Percentiles rank a stretch among this genome's conserved stretches.
These are phyloP conservation scores for Diplocarpon rosae DNA, from an alignment of 2,329 filamentous ascomycete species.

Conservation along the genomic window DNA sequence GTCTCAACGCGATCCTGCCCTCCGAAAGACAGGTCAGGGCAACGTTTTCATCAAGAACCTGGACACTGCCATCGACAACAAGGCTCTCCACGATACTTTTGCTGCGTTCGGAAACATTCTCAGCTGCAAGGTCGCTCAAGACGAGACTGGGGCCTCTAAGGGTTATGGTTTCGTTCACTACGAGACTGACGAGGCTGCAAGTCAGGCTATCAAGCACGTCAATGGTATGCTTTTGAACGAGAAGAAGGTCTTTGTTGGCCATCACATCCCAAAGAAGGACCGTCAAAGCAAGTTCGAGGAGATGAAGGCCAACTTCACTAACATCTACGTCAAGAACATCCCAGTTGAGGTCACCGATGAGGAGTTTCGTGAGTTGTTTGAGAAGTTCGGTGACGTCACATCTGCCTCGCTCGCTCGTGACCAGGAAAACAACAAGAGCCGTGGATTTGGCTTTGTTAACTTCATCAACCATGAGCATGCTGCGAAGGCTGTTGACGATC, in stretches of 20 bases:
- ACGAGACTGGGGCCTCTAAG: constrained; percentile 94
- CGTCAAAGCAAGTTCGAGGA: constrained; percentile 99
- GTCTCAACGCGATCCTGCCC: constrained; percentile 97
- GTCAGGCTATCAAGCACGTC: constrained; percentile 97
- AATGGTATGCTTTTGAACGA: constrained; percentile 99
- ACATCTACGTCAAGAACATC: constrained; percentile 99
- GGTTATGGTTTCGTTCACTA: constrained; percentile 99
- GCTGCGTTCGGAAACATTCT: constrained; percentile 98
- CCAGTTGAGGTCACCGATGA: constrained; percentile 75
- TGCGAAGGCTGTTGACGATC: constrained; percentile 73
- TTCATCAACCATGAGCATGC: constrained; percentile 87
- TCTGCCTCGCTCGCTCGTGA: constrained; percentile 90
- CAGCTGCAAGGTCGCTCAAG: constrained; percentile 98
- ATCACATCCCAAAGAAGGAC: constrained; percentile 99
- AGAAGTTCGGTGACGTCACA: constrained; percentile 86
- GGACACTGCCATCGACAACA: constrained; percentile 98
- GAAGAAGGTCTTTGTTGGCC: constrained; percentile 99
- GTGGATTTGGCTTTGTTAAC: constrained; percentile 94
- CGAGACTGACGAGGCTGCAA: constrained; percentile 95
- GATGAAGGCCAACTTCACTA: constrained; percentile 99
- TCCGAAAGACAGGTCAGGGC: constrained; percentile 98
- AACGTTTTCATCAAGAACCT: constrained; percentile 99
- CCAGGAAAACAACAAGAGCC: constrained; percentile 73
- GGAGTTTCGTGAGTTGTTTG: constrained; percentile 87
- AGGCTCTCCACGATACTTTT: constrained; percentile 98